Evolutionary conservation across 1,284 basidiomycete species (phyloP), one percentile per base, ranked within the genome.

Genomic region (Trametes polyzona): DNA sequence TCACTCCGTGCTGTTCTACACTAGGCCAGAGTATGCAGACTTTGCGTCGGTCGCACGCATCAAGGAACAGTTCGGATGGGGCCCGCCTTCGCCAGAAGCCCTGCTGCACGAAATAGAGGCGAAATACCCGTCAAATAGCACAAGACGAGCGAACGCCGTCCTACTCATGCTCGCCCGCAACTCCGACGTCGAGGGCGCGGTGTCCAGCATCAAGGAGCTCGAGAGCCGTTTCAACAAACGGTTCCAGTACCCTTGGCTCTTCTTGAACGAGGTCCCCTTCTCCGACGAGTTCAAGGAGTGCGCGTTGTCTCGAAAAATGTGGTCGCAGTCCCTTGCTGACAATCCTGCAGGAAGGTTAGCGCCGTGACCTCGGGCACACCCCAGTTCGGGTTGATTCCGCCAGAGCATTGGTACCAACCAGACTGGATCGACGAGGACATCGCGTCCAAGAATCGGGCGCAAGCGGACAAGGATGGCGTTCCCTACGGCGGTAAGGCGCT

Each of bases 371-470:
- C 68, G 1, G 71, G 78, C 6, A 67, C 70, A 12, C 70, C 78
- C 3, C 69, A 77, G 36, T 83, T 81, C 55, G 81, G 77, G 0
- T 59, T 73, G 9, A 78, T 86, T 16, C 48, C 48, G 1, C 2
- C 36, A 16, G 86, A 92, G 3, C 80, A 95, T 62, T 98, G 96
- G 95, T 76, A 81, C 61, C 94, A 96, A 69, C 94, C 95, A 1
- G 76, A 82, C 29, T 93, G 84, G 82, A 92, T 94, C 60, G 86
- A 94, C 66, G 92, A 96, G 73, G 80, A 80, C 2, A 86, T 81
- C 65, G 95, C 95, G 0, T 79, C 76, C 0, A 80, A 78, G 30
- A 76, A 84, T 17, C 80, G 95, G 51, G 80, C 87, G 36, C 75
- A 86, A 39, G 93, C 96, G 90, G 79, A 83, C 16, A 78, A 80